A percentile compares a stretch with the other conserved stretches of the same genome.
phyloP scores from a whole-genome alignment of 495 filamentous ascomycete species.

The Pseudotulostoma volvatum region DNA sequence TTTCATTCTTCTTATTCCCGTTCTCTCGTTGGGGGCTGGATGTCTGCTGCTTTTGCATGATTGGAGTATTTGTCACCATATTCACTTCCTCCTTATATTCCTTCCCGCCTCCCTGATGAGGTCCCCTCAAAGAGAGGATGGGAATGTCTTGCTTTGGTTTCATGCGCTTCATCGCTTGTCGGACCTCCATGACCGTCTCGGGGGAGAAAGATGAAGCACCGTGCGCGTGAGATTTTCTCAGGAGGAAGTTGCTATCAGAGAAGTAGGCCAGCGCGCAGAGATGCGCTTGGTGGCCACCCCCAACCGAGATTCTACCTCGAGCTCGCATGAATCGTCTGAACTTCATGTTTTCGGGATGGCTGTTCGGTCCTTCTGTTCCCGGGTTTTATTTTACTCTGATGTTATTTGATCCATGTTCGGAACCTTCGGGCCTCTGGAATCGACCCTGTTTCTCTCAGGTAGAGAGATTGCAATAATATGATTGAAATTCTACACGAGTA shows the following conservation, averaged over 20 bases:
- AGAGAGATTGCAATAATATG: too few relatives aligned
- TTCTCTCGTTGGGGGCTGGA: too few relatives aligned
- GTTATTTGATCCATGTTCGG: slow-evolving; percentile 26
- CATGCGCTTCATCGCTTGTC: not conserved
- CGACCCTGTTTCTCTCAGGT: slow-evolving; percentile 8
- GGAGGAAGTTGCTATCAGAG: slow-evolving; percentile 82
- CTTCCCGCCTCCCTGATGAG: too few relatives aligned
- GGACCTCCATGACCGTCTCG: not conserved
- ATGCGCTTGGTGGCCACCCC: slow-evolving; percentile 65
- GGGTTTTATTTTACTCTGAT: too few relatives aligned
- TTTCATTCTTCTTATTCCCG: too few relatives aligned
- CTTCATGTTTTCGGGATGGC: slow-evolving; percentile 47
- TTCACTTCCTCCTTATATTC: too few relatives aligned
- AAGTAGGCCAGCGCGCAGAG: slow-evolving; percentile 82
- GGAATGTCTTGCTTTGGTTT: not conserved
- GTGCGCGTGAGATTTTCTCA: slow-evolving; percentile 66
- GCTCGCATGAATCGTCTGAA: slow-evolving; percentile 67
- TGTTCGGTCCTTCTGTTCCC: slow-evolving; percentile 27
- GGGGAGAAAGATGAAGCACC: slow-evolving; percentile 44
- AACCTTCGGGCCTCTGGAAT: slow-evolving; percentile 7
- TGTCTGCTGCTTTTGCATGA: too few relatives aligned
- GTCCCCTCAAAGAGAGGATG: not conserved
- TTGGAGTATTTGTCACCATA: too few relatives aligned
- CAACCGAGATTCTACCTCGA: slow-evolving; percentile 50
- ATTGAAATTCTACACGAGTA: too few relatives aligned